Conservation (phyloP, 768 basidiomycete species). For the Nidularia pulvinata region DNA sequence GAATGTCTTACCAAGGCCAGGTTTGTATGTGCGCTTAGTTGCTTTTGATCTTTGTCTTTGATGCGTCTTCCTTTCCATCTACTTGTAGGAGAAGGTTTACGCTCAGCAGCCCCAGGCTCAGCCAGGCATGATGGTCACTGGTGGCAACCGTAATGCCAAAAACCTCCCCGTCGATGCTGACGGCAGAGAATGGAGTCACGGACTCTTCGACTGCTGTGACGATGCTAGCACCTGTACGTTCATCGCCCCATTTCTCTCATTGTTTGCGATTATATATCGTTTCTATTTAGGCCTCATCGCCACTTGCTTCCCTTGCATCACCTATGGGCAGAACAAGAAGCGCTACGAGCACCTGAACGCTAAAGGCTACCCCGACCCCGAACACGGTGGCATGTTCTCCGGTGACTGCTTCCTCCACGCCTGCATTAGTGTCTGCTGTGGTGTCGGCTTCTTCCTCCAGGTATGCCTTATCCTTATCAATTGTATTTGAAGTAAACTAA, state of each 20-base stretch:
- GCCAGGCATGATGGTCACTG: constrained; percentile 14
- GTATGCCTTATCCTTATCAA: constrained; percentile 12
- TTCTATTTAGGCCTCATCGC: not conserved
- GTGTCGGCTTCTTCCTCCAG: constrained; percentile 38
- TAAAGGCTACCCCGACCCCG: not conserved
- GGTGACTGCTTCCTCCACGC: constrained; percentile 29
- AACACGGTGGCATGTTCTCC: not conserved
- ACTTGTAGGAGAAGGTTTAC: not conserved
- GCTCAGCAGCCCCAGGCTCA: not conserved
- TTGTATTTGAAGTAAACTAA: not conserved
- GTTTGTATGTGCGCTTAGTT: not conserved
- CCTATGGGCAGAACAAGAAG: not conserved
- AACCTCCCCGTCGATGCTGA: constrained; percentile 24
- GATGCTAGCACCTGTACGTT: constrained; percentile 4
- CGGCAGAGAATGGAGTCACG: constrained; percentile 17
- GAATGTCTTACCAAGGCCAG: too few species aligned
- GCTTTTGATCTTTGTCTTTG: not conserved
- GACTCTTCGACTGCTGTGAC: constrained; percentile 6
- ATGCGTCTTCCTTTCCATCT: not conserved
- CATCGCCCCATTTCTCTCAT: not conserved
- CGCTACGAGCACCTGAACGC: not conserved
- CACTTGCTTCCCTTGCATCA: not conserved
- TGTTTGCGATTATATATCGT: not conserved
- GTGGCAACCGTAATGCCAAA: constrained; percentile 31
- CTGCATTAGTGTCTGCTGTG: constrained; percentile 21